Percentiles rank a stretch among this genome's conserved stretches.
Evolutionary conservation across 495 filamentous ascomycete species (phyloP).

Genomic region (Hapsidospora chrysogenum): DNA sequence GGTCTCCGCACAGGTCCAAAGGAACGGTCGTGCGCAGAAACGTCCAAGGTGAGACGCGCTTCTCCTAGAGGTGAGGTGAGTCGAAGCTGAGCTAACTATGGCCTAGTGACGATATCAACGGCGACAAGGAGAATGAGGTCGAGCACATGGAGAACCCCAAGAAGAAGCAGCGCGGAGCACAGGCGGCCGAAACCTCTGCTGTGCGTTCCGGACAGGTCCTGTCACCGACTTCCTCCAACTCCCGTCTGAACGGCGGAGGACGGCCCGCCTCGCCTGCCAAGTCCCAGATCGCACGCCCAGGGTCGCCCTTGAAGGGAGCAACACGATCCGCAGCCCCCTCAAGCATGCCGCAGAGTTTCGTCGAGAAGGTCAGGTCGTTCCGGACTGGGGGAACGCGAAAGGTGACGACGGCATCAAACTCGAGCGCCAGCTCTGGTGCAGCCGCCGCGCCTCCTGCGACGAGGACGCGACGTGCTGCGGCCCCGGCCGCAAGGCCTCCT

Average conservation of each 20-base stretch:
- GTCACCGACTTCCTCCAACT: slow-evolving; percentile 70
- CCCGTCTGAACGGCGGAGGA: slow-evolving; percentile 40
- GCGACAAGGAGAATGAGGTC: slow-evolving; percentile 65
- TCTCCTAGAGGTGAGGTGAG: too few species aligned
- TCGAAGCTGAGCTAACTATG: too few species aligned
- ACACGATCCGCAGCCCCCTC: slow-evolving; percentile 13
- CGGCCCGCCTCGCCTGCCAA: slow-evolving; percentile 20
- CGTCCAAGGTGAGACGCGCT: slow-evolving; percentile 36
- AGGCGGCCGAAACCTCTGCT: slow-evolving; percentile 7
- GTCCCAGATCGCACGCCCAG: slow-evolving; percentile 18
- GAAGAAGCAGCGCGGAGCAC: slow-evolving; percentile 19
- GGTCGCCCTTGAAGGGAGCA: slow-evolving; percentile 27
- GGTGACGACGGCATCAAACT: slow-evolving; percentile 24
- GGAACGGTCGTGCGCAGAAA: slow-evolving; percentile 27
- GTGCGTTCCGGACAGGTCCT: slow-evolving; percentile 37
- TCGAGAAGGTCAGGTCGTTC: slow-evolving; percentile 35
- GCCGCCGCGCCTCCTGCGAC: slow-evolving; percentile 12
- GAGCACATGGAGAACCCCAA: slow-evolving; percentile 33
- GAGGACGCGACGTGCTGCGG: slow-evolving; percentile 18
- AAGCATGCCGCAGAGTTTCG: slow-evolving; percentile 38
- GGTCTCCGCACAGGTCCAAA: slow-evolving; percentile 7
- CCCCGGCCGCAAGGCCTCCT: slow-evolving; percentile 8
- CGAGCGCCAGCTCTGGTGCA: slow-evolving; percentile 13
- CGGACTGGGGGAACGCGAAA: slow-evolving; percentile 29
- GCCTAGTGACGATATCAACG: slow-evolving; percentile 49